Base-by-base conservation (phyloP, 73 alveolate species). In the Effrenium voratum region DNA sequence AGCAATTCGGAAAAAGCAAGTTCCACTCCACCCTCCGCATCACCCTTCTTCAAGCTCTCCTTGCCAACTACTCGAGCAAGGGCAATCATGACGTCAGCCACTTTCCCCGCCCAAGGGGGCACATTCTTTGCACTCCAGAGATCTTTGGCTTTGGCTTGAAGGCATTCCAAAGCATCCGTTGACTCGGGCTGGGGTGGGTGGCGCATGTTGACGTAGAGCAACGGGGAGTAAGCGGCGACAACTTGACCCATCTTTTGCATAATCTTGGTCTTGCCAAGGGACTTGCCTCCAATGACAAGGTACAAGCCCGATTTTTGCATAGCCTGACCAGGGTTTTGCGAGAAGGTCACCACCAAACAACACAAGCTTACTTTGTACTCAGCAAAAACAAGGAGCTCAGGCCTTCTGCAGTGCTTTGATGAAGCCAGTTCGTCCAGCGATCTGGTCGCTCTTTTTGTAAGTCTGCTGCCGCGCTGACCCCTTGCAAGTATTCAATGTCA, bases 311-410 rank as follows among this genome's bases (percentile, higher is more conserved):
- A 49, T 41, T 55, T 83, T 83, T 79, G 80, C 93, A 83, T 83
- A 83, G 93, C 93, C 93, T 83, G 93, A 83, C 86, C 50, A 75
- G 41, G 86, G n/a, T n/a, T n/a, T n/a, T n/a, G n/a, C n/a, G n/a
- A n/a, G n/a, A n/a, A n/a, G n/a, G n/a, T n/a, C n/a, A n/a, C n/a
- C n/a, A n/a, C n/a, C n/a, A n/a, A n/a, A n/a, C n/a, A n/a, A n/a
- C n/a, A n/a, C n/a, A n/a, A n/a, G n/a, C n/a, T n/a, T n/a, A n/a
- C n/a, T n/a, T n/a, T n/a, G n/a, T n/a, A n/a, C n/a, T n/a, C n/a
- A n/a, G n/a, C n/a, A n/a, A n/a, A n/a, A n/a, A n/a, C n/a, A n/a
- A n/a, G n/a, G n/a, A n/a, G n/a, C n/a, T n/a, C n/a, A n/a, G n/a
- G n/a, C n/a, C n/a, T n/a, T n/a, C n/a, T n/a, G n/a, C n/a, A n/a